These are phyloP conservation scores for Nicotiana tabacum DNA, from an alignment of 257 asterid species.

Conservation along the genomic window DNA sequence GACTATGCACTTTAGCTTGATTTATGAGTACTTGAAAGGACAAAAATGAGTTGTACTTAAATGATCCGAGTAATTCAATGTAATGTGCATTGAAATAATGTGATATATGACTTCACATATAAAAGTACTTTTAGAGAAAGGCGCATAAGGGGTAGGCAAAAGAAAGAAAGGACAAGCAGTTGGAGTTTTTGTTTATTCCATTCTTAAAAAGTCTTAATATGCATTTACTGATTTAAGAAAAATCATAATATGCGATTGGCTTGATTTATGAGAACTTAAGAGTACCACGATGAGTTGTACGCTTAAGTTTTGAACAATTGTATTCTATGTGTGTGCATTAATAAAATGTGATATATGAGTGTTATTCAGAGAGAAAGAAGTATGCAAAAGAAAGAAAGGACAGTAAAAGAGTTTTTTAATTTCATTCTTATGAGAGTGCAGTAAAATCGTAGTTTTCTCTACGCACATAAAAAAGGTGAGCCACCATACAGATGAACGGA, in stretches of 20 bases:
- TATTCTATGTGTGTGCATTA: background rate
- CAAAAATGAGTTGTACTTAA: background rate
- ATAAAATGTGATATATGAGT: background rate
- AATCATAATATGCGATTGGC: background rate
- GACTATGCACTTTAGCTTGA: background rate
- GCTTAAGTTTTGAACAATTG: background rate
- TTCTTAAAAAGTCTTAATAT: background rate
- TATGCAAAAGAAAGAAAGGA: no score
- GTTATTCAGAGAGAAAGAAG: background rate
- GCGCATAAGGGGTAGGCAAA: no score
- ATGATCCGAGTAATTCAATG: no score
- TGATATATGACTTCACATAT: background rate
- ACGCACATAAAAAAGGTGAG: background rate
- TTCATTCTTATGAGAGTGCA: background rate
- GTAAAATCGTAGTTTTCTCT: background rate
- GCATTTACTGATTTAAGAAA: background rate
- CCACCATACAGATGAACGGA: background rate
- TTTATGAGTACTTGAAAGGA: background rate
- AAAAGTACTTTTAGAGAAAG: background rate
- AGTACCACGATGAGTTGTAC: background rate
- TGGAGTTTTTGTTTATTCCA: background rate
- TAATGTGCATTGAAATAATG: background rate
- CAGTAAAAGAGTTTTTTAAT: background rate
- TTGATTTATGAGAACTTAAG: background rate
- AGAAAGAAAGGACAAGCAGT: no score